Percentiles rank a stretch among this genome's conserved stretches.
Evolutionary conservation across 441 rosid genomes (phyloP).

Genomic region (Corymbia calophylla): DNA sequence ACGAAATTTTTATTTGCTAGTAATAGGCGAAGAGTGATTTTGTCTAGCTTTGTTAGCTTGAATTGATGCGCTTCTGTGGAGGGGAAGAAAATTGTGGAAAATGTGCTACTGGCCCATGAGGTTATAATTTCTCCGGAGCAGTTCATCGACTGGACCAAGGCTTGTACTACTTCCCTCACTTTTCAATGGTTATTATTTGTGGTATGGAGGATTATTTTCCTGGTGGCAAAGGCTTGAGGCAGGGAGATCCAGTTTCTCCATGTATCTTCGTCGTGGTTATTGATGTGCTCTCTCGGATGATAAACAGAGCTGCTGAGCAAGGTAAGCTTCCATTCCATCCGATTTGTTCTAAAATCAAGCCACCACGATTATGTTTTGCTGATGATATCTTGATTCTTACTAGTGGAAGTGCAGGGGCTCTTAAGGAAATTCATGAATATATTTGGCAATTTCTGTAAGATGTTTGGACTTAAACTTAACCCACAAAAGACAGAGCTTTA

Average conservation of each 20-base stretch:
- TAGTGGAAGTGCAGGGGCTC: not conserved
- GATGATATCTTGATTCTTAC: not conserved
- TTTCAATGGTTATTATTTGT: not conserved
- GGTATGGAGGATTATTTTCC: not conserved
- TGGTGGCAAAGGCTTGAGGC: not conserved
- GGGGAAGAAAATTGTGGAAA: not conserved
- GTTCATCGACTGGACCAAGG: not conserved
- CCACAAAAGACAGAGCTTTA: not conserved
- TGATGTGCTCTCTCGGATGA: no score
- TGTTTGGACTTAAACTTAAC: not conserved
- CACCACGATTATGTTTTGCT: no score
- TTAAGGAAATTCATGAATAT: not conserved
- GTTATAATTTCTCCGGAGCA: not conserved
- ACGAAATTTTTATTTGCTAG: not conserved
- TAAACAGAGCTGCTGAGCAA: not conserved
- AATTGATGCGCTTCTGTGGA: not conserved
- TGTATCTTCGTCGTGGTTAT: not conserved
- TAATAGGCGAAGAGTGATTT: not conserved
- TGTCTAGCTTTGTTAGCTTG: not conserved
- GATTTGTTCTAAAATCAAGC: not conserved
- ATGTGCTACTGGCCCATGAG: not conserved
- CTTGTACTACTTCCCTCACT: not conserved
- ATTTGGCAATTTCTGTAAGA: not conserved
- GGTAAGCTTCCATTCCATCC: not conserved
- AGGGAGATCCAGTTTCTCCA: no score